Conservation (phyloP, 2,329 filamentous ascomycete genomes). For the Venturia carpophila region DNA sequence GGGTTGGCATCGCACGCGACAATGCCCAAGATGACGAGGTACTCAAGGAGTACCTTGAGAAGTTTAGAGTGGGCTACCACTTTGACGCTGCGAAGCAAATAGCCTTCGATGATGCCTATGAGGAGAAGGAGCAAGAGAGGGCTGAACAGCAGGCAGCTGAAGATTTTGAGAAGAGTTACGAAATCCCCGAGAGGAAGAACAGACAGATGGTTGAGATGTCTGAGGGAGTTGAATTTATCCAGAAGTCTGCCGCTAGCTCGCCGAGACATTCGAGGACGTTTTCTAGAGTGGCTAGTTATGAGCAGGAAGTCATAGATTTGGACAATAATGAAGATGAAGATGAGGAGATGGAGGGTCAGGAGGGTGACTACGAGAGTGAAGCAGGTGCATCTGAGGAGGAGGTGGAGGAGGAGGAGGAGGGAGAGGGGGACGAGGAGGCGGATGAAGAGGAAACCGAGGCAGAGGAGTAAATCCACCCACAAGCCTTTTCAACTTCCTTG, state of each 20-base stretch:
- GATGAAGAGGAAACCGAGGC: constrained; percentile 11
- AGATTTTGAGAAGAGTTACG: neutral
- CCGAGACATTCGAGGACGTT: neutral
- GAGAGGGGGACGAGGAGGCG: neutral
- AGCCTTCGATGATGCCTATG: constrained; percentile 1
- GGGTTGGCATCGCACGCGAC: constrained; percentile 51
- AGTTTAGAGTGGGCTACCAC: constrained; percentile 65
- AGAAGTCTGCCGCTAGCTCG: neutral
- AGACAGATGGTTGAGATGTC: constrained; percentile 11
- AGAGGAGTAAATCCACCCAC: neutral
- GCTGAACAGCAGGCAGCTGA: neutral
- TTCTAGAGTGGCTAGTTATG: constrained; percentile 11
- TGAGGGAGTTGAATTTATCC: neutral
- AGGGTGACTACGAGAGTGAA: neutral
- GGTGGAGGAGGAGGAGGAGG: neutral
- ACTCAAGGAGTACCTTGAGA: constrained; percentile 57
- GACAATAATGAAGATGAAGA: neutral
- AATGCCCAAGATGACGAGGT: constrained; percentile 64
- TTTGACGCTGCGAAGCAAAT: constrained; percentile 25
- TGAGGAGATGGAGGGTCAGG: constrained; percentile 27
- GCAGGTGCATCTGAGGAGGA: neutral
- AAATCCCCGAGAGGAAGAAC: neutral
- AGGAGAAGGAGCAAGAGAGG: neutral
- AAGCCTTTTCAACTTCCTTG: neutral
- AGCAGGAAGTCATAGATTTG: neutral